These are phyloP conservation scores for Leptographium lundbergii DNA, from an alignment of 2,329 filamentous ascomycete genomes.

Conservation along the genomic window DNA sequence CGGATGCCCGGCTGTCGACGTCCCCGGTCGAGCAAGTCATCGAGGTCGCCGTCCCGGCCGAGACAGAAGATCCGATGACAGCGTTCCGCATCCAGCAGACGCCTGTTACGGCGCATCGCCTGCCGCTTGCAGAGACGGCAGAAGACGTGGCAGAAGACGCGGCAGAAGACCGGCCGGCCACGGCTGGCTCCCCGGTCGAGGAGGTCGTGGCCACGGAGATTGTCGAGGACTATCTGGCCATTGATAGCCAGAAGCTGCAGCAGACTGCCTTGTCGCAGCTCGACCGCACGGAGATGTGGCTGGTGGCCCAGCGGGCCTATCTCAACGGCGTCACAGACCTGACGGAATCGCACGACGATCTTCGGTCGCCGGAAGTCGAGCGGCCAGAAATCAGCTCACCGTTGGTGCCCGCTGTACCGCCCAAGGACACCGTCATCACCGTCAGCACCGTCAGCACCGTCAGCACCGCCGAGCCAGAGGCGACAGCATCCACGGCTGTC, in stretches of 20 bases:
- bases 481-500: constrained; percentile 1
- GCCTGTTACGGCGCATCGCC: constrained; percentile 21
- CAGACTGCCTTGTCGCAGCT: constrained; percentile 59
- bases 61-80: constrained; percentile 51
- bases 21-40: constrained; percentile 55
- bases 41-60: constrained; percentile 35
- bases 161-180: not conserved
- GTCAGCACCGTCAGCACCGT: not conserved
- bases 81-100: constrained; percentile 30
- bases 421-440: constrained; percentile 10
- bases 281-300: constrained; percentile 77
- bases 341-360: constrained; percentile 19
- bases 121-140: constrained; percentile 13
- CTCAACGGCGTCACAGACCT: constrained; percentile 53
- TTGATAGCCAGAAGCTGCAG: constrained; percentile 62
- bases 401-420: constrained; percentile 7
- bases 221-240: constrained; percentile 58
- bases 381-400: constrained; percentile 15
- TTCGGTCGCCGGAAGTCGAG: constrained; percentile 4
- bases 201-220: constrained; percentile 54
- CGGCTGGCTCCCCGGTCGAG: constrained; percentile 28
- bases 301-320: constrained; percentile 69
- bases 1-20: constrained; percentile 23
- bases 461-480: not conserved
- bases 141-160: constrained; percentile 14